Percentiles rank a stretch among this genome's conserved stretches.
These are phyloP conservation scores for Pyrenophora seminiperda DNA, from an alignment of 2,329 filamentous ascomycete species.

Conservation along the genomic window DNA sequence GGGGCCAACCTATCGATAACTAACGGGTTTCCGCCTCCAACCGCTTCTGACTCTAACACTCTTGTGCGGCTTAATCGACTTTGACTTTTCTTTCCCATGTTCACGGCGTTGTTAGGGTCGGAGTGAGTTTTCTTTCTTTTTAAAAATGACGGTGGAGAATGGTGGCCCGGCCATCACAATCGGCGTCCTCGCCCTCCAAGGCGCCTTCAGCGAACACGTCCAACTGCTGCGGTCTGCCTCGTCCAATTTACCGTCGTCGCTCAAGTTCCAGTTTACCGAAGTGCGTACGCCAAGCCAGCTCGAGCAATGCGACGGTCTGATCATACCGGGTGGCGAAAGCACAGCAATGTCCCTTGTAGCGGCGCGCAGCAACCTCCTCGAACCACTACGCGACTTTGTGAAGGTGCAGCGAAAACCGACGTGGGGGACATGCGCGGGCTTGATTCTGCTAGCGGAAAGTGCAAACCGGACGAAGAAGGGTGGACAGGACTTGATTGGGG, in stretches of 20 bases:
- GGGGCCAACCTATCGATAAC: conserved; percentile 24
- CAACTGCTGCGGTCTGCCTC: conserved; percentile 73
- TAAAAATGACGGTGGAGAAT: conserved; percentile 34
- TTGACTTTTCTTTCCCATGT: conserved; percentile 7
- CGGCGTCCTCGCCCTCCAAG: conserved; percentile 79
- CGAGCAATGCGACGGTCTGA: conserved; percentile 74
- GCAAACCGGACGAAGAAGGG: conserved; percentile 88
- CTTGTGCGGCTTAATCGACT: background rate
- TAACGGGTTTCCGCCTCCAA: conserved; percentile 9
- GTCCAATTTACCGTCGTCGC: conserved; percentile 48
- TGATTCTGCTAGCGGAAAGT: conserved; percentile 86
- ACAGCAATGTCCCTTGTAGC: conserved; percentile 92
- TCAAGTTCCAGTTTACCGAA: conserved; percentile 65
- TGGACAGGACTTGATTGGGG: conserved; percentile 91
- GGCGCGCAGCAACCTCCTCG: conserved; percentile 76
- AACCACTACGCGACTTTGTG: conserved; percentile 86
- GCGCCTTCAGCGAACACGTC: conserved; percentile 89
- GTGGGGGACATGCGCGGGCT: conserved; percentile 95
- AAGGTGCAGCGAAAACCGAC: conserved; percentile 82
- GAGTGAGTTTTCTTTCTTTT: background rate
- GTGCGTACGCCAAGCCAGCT: conserved; percentile 79
- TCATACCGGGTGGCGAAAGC: conserved; percentile 93
- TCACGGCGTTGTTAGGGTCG: conserved; percentile 7
- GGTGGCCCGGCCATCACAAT: conserved; percentile 53
- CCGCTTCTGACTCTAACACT: conserved; percentile 11